Conservation (phyloP, 106 monocot species). For the Phalaenopsis equestris region DNA sequence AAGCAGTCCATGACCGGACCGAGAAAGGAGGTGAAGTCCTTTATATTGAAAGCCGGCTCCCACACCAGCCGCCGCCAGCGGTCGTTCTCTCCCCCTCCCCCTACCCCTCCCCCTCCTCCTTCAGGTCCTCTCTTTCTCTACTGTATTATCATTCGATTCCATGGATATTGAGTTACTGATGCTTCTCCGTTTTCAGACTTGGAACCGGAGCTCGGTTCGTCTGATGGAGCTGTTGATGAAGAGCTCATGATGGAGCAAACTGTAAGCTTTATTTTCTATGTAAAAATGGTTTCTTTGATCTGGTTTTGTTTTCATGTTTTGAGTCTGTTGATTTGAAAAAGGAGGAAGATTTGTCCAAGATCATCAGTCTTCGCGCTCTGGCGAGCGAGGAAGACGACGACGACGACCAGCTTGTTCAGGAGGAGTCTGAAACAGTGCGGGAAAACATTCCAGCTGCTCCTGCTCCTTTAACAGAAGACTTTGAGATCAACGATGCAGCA, state of each 20-base stretch:
- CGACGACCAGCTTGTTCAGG: conserved; percentile 14
- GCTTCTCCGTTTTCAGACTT: neutral
- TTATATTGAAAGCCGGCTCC: conserved; percentile 28
- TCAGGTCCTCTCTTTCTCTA: neutral
- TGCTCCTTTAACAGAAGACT: neutral
- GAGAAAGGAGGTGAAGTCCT: conserved; percentile 23
- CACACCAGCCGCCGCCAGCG: conserved; percentile 13
- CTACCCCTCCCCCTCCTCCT: conserved; percentile 7
- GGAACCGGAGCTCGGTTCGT: neutral
- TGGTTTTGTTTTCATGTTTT: neutral
- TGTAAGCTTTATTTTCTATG: conserved; percentile 19
- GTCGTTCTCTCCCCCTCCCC: conserved; percentile 1
- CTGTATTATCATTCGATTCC: neutral
- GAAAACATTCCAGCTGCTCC: neutral
- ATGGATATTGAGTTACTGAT: neutral
- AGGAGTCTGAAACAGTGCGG: conserved; percentile 2
- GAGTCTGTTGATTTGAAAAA: conserved; percentile 4
- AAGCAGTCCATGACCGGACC: neutral
- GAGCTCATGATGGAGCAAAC: conserved; percentile 8
- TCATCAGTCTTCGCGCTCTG: conserved; percentile 5
- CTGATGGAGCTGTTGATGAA: conserved; percentile 15
- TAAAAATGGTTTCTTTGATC: neutral
- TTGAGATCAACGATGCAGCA: conserved; percentile 6
- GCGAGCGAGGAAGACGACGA: neutral
- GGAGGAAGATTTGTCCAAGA: conserved; percentile 27